Conservation (phyloP, 2,329 filamentous ascomycete genomes). For the Dactylonectria macrodidyma region DNA sequence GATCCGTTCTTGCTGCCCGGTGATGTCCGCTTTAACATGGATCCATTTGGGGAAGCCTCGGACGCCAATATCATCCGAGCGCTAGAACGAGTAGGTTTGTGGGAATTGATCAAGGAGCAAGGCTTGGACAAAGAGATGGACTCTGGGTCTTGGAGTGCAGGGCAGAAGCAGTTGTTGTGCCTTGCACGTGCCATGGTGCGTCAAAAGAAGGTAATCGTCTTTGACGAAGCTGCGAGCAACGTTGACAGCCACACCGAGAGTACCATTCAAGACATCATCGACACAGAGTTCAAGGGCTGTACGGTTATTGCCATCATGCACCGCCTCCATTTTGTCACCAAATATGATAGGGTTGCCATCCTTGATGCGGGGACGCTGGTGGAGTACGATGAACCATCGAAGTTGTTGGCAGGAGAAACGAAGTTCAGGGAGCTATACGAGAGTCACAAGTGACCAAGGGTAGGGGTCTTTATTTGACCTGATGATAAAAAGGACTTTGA, state of each 20-base stretch:
- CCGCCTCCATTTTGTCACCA: slow-evolving; percentile 33
- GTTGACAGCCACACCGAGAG: slow-evolving; percentile 54
- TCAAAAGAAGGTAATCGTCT: slow-evolving; percentile 52
- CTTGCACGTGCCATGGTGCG: slow-evolving; percentile 54
- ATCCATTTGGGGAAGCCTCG: slow-evolving; percentile 53
- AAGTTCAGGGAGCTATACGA: slow-evolving; percentile 32
- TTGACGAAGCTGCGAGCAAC: slow-evolving; percentile 57
- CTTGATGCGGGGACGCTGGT: slow-evolving; percentile 28
- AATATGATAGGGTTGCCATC: slow-evolving; percentile 32
- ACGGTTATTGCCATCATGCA: slow-evolving; percentile 67
- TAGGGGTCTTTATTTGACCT: too few species aligned
- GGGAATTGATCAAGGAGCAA: slow-evolving; percentile 38
- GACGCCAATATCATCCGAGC: not conserved
- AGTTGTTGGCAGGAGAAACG: slow-evolving; percentile 27
- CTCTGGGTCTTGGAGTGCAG: slow-evolving; percentile 51
- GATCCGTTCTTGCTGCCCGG: slow-evolving; percentile 66
- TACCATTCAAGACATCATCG: slow-evolving; percentile 52
- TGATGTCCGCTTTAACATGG: slow-evolving; percentile 64
- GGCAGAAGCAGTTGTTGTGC: slow-evolving; percentile 64
- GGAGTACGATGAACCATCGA: slow-evolving; percentile 33
- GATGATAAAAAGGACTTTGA: too few species aligned
- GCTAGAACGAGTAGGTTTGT: slow-evolving; percentile 41
- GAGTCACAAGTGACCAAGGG: not conserved
- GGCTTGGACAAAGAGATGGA: slow-evolving; percentile 55
- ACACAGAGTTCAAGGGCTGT: slow-evolving; percentile 54